Conservation (phyloP, 352 stramenopile species). For the Phytophthora europaea region DNA sequence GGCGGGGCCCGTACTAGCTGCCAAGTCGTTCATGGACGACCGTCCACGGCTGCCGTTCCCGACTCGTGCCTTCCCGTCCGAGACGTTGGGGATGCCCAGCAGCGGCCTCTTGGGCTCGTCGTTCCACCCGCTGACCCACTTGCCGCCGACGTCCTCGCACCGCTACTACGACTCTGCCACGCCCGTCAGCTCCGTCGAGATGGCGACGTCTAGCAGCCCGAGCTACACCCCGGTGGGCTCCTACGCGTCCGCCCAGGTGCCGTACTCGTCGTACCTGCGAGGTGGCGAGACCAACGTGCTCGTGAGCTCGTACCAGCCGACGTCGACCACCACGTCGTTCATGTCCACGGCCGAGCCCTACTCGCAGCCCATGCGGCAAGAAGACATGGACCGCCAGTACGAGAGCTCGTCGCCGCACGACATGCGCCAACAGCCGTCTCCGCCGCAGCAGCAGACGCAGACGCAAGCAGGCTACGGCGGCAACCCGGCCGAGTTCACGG, state of each 20-base stretch:
- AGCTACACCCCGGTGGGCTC: conserved; percentile 31
- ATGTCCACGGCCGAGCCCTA: conserved; percentile 38
- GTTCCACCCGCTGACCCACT: conserved; percentile 47
- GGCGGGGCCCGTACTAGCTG: background rate
- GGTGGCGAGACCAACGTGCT: conserved; percentile 41
- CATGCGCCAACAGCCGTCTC: conserved; percentile 28
- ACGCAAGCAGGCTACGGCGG: conserved; percentile 38
- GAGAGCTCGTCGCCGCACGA: conserved; percentile 45
- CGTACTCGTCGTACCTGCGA: conserved; percentile 58
- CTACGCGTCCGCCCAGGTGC: conserved; percentile 20
- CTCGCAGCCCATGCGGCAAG: conserved; percentile 43
- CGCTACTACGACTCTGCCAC: conserved; percentile 48
- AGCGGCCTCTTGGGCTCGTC: conserved; percentile 45
- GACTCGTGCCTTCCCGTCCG: conserved; percentile 67
- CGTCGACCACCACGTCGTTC: conserved; percentile 37
- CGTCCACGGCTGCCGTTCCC: conserved; percentile 59
- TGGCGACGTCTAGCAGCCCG: conserved; percentile 26
- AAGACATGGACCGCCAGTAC: conserved; percentile 44
- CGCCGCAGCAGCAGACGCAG: conserved; percentile 38
- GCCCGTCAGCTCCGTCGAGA: conserved; percentile 19
- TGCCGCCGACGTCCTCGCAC: conserved; percentile 32
- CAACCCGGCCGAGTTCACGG: conserved; percentile 52
- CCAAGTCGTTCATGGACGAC: conserved; percentile 53
- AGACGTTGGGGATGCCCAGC: conserved; percentile 40
- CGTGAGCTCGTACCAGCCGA: conserved; percentile 42